Conservation (phyloP, 257 asterid genomes). For the Przewalskia tangutica region DNA sequence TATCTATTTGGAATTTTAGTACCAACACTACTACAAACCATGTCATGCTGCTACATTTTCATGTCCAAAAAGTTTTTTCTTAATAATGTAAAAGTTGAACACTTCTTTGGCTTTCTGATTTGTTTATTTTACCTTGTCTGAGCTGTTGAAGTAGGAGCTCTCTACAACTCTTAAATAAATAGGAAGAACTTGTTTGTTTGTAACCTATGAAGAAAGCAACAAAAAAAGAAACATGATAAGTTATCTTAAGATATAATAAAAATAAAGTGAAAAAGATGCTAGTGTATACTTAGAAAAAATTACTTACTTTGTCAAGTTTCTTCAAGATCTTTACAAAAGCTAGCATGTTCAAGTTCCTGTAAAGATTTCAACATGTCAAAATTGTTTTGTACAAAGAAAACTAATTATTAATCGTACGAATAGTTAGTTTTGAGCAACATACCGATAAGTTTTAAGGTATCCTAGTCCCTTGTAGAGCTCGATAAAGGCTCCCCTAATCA, state of each 20-base stretch:
- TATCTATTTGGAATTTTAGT: neutral
- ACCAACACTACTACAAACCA: constrained; percentile 13
- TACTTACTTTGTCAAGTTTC: constrained; percentile 87
- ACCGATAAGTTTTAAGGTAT: constrained; percentile 82
- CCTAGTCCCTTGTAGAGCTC: constrained; percentile 89
- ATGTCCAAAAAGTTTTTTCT: neutral
- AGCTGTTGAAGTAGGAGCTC: constrained; percentile 79
- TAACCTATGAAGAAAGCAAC: constrained; percentile 39
- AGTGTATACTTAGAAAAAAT: neutral
- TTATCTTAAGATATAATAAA: constrained; percentile 7
- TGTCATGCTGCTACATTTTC: constrained; percentile 5
- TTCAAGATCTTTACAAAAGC: constrained; percentile 90
- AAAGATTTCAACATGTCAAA: neutral
- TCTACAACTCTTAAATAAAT: constrained; percentile 85
- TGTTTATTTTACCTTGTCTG: constrained; percentile 63
- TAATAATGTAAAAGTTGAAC: neutral
- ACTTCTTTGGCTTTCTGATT: neutral
- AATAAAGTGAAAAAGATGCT: neutral
- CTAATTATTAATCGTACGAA: neutral
- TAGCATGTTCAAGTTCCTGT: constrained; percentile 81
- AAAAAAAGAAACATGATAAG: constrained; percentile 7
- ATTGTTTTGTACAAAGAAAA: neutral
- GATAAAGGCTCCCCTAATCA: constrained; percentile 75
- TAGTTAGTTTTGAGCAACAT: neutral
- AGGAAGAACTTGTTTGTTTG: constrained; percentile 77